Conservation (phyloP, 2,329 filamentous ascomycete genomes). For the Chaetomium globosum region DNA sequence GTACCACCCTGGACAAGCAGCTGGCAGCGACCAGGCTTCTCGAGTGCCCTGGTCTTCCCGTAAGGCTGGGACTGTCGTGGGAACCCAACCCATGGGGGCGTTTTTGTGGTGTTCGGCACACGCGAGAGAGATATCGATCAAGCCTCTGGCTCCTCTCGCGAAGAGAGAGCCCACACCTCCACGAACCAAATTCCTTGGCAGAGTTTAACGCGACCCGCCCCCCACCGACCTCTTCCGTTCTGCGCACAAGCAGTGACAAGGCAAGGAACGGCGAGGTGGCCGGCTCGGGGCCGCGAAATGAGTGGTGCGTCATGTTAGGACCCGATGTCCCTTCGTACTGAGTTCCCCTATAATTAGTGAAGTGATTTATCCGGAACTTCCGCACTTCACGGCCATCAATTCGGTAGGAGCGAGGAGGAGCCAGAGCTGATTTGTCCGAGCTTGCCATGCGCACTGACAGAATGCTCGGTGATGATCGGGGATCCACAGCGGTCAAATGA, state of each 20-base stretch:
- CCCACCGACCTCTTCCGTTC: neutral
- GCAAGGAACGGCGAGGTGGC: neutral
- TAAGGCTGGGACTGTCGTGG: constrained; percentile 30
- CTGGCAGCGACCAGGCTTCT: constrained; percentile 24
- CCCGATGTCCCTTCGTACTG: neutral
- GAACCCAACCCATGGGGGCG: constrained; percentile 22
- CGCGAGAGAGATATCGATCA: neutral
- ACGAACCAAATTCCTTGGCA: constrained; percentile 2
- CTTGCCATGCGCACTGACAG: constrained; percentile 16
- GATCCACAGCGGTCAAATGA: constrained; percentile 23
- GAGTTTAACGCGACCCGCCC: neutral
- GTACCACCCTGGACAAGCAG: constrained; percentile 15
- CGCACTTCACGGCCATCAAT: neutral
- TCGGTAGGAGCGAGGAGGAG: constrained; percentile 1
- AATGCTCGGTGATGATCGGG: constrained; percentile 5
- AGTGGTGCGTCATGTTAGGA: neutral
- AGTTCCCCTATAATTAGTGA: constrained; percentile 14
- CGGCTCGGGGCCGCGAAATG: constrained; percentile 3
- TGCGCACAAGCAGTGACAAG: neutral
- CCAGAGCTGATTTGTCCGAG: constrained; percentile 13
- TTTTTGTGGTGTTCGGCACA: neutral
- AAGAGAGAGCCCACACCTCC: neutral
- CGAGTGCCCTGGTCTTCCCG: constrained; percentile 26
- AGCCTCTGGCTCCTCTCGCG: neutral
- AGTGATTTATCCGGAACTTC: constrained; percentile 25